Percentiles rank a stretch among this genome's conserved stretches.
phyloP scores from a whole-genome alignment of 306 rosid genomes.

The Sesbania bispinosa region DNA sequence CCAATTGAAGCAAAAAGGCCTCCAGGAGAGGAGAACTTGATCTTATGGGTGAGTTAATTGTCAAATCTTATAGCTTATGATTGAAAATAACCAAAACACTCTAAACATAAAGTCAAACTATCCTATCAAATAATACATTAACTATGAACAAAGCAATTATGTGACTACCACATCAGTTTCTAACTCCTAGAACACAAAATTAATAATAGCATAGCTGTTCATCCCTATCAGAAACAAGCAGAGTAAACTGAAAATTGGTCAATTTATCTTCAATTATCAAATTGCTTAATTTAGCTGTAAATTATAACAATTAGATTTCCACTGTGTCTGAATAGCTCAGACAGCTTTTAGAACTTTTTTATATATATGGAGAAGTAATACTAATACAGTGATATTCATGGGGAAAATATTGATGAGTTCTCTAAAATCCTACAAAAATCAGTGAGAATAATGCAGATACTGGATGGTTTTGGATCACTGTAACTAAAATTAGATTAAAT shows the following conservation, averaged over 20 bases:
- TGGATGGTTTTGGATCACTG: too few relatives aligned
- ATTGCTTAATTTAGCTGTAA: not conserved
- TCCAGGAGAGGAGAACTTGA: conserved; percentile 73
- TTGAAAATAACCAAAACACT: not conserved
- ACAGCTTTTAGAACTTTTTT: not conserved
- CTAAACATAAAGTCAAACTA: not conserved
- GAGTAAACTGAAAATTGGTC: not conserved
- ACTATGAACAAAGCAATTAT: not conserved
- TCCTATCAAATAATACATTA: not conserved
- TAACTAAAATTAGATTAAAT: too few relatives aligned
- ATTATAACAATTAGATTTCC: not conserved
- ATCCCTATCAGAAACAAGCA: too few relatives aligned
- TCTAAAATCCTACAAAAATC: too few relatives aligned
- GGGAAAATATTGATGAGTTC: too few relatives aligned
- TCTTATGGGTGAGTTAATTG: conserved; percentile 63
- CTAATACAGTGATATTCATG: not conserved
- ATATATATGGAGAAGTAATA: not conserved
- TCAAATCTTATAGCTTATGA: conserved; percentile 17
- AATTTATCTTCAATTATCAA: not conserved
- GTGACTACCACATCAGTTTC: not conserved
- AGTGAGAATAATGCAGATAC: too few relatives aligned
- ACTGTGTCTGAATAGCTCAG: too few relatives aligned
- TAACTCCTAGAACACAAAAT: not conserved
- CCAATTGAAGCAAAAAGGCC: conserved; percentile 65
- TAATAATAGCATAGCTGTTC: too few relatives aligned